Conservation (phyloP, 352 stramenopile genomes). For the Phytophthora meadii region DNA sequence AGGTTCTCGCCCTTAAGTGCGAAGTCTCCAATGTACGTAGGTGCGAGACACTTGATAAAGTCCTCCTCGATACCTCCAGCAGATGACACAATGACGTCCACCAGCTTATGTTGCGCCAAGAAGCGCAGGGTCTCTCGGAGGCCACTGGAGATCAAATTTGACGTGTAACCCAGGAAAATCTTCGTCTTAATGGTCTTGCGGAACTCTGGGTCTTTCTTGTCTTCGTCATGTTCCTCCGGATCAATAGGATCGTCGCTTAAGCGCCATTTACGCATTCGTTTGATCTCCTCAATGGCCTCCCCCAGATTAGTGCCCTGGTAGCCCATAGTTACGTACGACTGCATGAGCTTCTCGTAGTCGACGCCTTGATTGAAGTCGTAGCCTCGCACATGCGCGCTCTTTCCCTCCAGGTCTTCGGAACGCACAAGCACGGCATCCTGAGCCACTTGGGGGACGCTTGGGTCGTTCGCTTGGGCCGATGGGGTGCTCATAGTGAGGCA, state of each 20-base stretch:
- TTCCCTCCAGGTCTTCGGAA: constrained; percentile 82
- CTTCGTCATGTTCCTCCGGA: constrained; percentile 93
- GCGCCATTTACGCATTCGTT: constrained; percentile 98
- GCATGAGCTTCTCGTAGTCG: constrained; percentile 87
- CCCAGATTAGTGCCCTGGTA: constrained; percentile 98
- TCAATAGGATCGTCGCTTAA: constrained; percentile 94
- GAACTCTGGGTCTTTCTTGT: constrained; percentile 78
- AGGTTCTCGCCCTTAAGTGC: constrained; percentile 93
- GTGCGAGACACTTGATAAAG: constrained; percentile 99
- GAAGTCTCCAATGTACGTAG: constrained; percentile 99
- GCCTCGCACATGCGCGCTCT: constrained; percentile 61
- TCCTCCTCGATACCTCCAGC: constrained; percentile 96
- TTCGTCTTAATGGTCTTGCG: constrained; percentile 92
- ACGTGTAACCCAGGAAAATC: constrained; percentile 99
- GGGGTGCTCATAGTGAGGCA: constrained; percentile 24
- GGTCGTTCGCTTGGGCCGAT: constrained; percentile 9
- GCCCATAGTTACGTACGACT: constrained; percentile 86
- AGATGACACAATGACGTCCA: constrained; percentile 97
- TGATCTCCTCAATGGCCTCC: constrained; percentile 97
- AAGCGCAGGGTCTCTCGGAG: constrained; percentile 98
- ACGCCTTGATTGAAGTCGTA: constrained; percentile 94
- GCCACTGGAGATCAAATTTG: constrained; percentile 99
- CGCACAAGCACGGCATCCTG: constrained; percentile 80
- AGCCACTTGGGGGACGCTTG: constrained; percentile 51
- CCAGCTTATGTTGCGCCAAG: constrained; percentile 98